phyloP scores from a whole-genome alignment of 2,329 filamentous ascomycete species.

The Colletotrichum simmondsii region DNA sequence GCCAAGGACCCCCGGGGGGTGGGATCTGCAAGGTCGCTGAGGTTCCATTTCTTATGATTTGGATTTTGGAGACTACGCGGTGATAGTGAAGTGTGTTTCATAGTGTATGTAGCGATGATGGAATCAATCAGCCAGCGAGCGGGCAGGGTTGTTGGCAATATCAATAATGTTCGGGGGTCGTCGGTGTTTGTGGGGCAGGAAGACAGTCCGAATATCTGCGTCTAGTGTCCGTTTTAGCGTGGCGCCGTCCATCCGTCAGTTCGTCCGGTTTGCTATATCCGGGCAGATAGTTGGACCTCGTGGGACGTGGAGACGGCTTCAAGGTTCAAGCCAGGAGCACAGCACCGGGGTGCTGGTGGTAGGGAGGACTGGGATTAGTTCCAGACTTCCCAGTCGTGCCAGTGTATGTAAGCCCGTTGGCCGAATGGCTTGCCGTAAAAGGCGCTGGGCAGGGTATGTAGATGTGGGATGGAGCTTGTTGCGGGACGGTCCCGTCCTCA shows the following conservation, averaged over 20 bases:
- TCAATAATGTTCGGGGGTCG: not conserved
- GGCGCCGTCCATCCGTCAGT: slow-evolving; percentile 4
- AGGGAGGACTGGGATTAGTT: not conserved
- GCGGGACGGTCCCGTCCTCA: slow-evolving; percentile 3
- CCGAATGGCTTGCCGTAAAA: slow-evolving; percentile 17
- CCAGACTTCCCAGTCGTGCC: no score
- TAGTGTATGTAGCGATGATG: not conserved
- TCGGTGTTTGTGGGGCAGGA: not conserved
- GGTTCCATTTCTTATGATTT: not conserved
- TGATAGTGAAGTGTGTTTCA: not conserved
- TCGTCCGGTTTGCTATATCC: not conserved
- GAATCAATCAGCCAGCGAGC: not conserved
- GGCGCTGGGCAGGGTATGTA: not conserved
- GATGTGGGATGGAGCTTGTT: not conserved
- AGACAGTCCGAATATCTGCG: not conserved
- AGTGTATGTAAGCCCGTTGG: not conserved
- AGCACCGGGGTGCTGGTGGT: not conserved
- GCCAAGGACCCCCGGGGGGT: not conserved
- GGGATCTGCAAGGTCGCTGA: not conserved
- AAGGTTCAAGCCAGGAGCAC: not conserved
- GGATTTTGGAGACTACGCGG: no score
- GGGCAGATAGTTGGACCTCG: not conserved
- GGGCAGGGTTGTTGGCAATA: not conserved
- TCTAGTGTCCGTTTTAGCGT: not conserved
- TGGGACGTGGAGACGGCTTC: not conserved